phyloP scores from a whole-genome alignment of 805 yeast genomes.

The Lipomyces oligophaga region DNA sequence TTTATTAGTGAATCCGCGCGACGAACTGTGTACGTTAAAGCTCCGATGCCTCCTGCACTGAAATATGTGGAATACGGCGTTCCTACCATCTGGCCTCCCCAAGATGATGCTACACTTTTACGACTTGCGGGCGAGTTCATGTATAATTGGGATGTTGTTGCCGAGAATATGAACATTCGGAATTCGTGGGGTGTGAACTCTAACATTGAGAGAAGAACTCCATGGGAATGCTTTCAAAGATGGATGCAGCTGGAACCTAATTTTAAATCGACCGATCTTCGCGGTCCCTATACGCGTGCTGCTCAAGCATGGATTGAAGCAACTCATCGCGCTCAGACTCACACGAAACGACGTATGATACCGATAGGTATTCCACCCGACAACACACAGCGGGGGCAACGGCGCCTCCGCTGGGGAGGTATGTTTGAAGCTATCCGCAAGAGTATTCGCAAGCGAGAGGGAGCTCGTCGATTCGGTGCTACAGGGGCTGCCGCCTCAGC shows the following conservation, averaged over 20 bases:
- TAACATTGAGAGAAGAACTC: conserved; percentile 89
- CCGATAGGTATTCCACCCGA: conserved; percentile 93
- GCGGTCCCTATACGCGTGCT: conserved; percentile 71
- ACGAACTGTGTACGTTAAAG: conserved; percentile 48
- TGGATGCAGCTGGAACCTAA: conserved; percentile 88
- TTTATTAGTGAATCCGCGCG: conserved; percentile 23
- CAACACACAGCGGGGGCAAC: conserved; percentile 82
- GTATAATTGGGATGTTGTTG: conserved; percentile 89
- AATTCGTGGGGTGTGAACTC: conserved; percentile 58
- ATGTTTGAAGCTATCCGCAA: conserved; percentile 95
- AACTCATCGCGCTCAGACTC: conserved; percentile 81
- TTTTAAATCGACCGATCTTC: conserved; percentile 77
- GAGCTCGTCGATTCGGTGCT: conserved; percentile 13
- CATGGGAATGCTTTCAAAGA: conserved; percentile 98
- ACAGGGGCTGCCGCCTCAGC: conserved; percentile 1
- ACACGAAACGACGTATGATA: conserved; percentile 81
- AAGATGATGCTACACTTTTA: conserved; percentile 78
- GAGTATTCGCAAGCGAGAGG: conserved; percentile 81
- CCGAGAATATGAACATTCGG: conserved; percentile 68
- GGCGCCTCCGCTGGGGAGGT: conserved; percentile 89
- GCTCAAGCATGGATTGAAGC: conserved; percentile 92
- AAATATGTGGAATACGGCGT: conserved; percentile 76
- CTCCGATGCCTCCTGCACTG: conserved; percentile 87
- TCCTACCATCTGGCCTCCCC: conserved; percentile 95
- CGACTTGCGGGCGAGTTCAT: conserved; percentile 79